phyloP scores from a whole-genome alignment of 805 yeast species.

The Ogataea corticis region DNA sequence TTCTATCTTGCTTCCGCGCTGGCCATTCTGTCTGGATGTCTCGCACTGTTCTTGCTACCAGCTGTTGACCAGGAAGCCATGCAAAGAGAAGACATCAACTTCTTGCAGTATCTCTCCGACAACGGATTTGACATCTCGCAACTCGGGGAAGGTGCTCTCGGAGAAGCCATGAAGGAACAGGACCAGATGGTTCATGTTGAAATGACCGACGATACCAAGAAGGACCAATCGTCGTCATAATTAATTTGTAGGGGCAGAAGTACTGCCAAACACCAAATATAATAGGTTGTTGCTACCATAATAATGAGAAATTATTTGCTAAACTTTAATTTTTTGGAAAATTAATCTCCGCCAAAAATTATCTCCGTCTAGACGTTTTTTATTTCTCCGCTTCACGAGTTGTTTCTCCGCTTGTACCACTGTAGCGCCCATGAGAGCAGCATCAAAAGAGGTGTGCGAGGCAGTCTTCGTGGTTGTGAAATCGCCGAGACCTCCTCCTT shows the following conservation, averaged over 20 bases:
- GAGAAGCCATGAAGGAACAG: constrained; percentile 18
- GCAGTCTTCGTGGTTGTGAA: too few species aligned
- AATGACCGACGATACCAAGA: constrained; percentile 2
- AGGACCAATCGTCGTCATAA: background rate
- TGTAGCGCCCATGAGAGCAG: too few species aligned
- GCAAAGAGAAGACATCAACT: constrained; percentile 71
- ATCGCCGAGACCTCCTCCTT: too few species aligned
- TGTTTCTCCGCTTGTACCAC: too few species aligned
- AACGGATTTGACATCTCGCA: constrained; percentile 70
- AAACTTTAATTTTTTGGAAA: background rate
- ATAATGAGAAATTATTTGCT: background rate
- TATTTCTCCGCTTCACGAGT: too few species aligned
- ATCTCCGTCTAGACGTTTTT: too few species aligned
- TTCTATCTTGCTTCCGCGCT: constrained; percentile 80
- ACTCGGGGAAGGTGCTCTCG: constrained; percentile 45
- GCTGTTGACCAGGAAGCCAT: constrained; percentile 82
- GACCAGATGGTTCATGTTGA: constrained; percentile 12
- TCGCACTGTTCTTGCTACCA: constrained; percentile 75
- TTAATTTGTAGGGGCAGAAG: too few species aligned
- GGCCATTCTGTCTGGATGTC: constrained; percentile 67
- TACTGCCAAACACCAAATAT: too few species aligned
- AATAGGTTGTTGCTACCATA: too few species aligned
- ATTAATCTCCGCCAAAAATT: too few species aligned
- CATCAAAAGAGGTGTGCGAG: too few species aligned
- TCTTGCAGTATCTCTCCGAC: constrained; percentile 62